Evolutionary conservation across 2,329 filamentous ascomycete species (phyloP).

Genomic region (Fusarium sp.): DNA sequence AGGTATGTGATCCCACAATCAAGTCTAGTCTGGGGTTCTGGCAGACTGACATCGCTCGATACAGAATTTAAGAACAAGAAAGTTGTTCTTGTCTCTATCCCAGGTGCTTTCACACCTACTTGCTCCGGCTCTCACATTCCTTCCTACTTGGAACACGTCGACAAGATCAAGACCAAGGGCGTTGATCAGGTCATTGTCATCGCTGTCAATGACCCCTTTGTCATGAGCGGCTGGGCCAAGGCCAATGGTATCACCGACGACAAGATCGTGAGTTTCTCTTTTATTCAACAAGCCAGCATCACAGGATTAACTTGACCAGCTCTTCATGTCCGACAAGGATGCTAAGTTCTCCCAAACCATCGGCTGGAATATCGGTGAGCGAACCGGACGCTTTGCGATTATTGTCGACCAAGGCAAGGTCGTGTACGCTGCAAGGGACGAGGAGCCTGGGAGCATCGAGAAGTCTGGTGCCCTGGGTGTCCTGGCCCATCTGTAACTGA

Average conservation of each 20-base stretch:
- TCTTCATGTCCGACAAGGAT: constrained; percentile 78
- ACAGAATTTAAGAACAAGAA: constrained; percentile 67
- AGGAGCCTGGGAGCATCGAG: constrained; percentile 54
- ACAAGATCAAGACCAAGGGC: constrained; percentile 78
- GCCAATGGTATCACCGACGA: constrained; percentile 81
- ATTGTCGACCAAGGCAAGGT: constrained; percentile 86
- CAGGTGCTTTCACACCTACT: constrained; percentile 84
- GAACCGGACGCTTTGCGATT: constrained; percentile 82
- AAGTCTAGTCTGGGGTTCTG: constrained; percentile 5
- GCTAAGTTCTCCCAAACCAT: constrained; percentile 79
- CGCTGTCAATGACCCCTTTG: constrained; percentile 84
- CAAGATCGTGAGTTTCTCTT: constrained; percentile 57
- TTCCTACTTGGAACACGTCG: constrained; percentile 78
- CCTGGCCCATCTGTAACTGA: constrained; percentile 60
- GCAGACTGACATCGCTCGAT: not conserved
- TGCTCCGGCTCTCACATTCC: constrained; percentile 85
- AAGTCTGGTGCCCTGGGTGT: constrained; percentile 64
- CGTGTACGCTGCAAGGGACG: constrained; percentile 80
- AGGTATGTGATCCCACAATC: constrained; percentile 53
- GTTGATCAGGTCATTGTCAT: constrained; percentile 85
- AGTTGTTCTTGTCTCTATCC: constrained; percentile 64
- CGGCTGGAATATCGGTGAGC: constrained; percentile 79
- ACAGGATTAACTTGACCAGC: constrained; percentile 48
- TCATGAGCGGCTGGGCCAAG: constrained; percentile 92
- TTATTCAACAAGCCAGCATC: not conserved